Base-by-base conservation (phyloP, 805 yeast species). In the Saturnispora kantuleensis region DNA sequence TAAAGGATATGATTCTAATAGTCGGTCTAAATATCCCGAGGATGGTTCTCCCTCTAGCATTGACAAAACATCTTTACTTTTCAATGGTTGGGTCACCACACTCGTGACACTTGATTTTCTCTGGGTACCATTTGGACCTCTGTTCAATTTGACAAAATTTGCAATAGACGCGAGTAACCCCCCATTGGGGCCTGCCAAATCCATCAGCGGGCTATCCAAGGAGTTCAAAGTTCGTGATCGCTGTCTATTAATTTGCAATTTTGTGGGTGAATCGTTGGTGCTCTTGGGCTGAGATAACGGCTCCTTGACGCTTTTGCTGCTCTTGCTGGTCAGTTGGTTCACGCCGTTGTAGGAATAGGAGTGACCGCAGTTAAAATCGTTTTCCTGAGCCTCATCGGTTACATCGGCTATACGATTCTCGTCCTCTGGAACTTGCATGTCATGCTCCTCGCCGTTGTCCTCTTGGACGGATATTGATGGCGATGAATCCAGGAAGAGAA, bases 191-290 rank as follows among this genome's bases (percentile, higher is more conserved):
- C 35, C 38, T 2, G 49, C 32, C 26, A 46, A 28, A 29, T 47
- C 47, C 16, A 32, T 15, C 21, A 49, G 37, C 9, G 53, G 50
- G 12, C 45, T 45, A 16, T 62, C 60, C 9, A 56, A 34, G 1
- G 59, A 58, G 40, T 59, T 58, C 38, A 63, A 41, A 1, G 67
- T 63, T 45, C 55, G 56, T n/a, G 66, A 60, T 31, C 67, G 45
- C 37, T 60, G 63, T 41, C 67, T 44, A 31, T 45, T 40, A n/a
- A 44, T 34, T 9, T 21, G 29, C 17, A 28, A 21, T 21, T 21
- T 21, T 21, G 26, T 21, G 8, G 26, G 26, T 21, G 26, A 21
- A 21, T 21, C 26, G 26, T 6, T 21, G 8, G 6, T 21, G 26
- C 26, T 30, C 9, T 21, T 17, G 6, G 35, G 18, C 15, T 5